Conservation (phyloP, 2,329 filamentous ascomycete species). For the Bisporella sp. region DNA sequence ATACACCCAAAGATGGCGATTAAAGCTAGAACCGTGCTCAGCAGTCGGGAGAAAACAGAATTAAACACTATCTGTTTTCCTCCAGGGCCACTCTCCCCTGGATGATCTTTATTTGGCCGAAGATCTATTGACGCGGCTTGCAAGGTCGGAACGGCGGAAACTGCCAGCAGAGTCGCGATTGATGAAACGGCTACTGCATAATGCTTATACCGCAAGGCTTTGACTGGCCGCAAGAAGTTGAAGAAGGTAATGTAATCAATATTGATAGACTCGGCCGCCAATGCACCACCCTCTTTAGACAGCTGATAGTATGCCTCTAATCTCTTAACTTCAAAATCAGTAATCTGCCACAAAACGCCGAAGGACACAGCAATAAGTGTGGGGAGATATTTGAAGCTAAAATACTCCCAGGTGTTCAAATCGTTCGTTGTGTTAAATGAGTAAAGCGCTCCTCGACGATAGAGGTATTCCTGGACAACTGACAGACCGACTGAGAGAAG, state of each 20-base stretch:
- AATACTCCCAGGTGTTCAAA: conserved; percentile 46
- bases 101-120: conserved; percentile 41
- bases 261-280: conserved; percentile 61
- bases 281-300: conserved; percentile 50
- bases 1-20: conserved; percentile 51
- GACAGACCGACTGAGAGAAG: conserved; percentile 46
- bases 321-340: conserved; percentile 60
- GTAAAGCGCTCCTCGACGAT: conserved; percentile 35
- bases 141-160: conserved; percentile 62
- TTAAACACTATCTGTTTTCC: conserved; percentile 50
- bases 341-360: conserved; percentile 59
- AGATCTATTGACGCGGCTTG: conserved; percentile 56
- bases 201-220: conserved; percentile 54
- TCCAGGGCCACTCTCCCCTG: conserved; percentile 33
- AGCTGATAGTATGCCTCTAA: conserved; percentile 61
- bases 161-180: conserved; percentile 55
- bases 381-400: conserved; percentile 56
- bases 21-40: conserved; percentile 48
- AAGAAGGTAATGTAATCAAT: conserved; percentile 59
- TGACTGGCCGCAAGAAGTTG: conserved; percentile 57
- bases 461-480: conserved; percentile 47
- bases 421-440: conserved; percentile 43
- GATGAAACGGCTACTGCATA: conserved; percentile 64
- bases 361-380: conserved; percentile 54
- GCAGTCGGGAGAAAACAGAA: conserved; percentile 51